Conservation (phyloP, 73 alveolate genomes). For the Halteria grandinella region DNA sequence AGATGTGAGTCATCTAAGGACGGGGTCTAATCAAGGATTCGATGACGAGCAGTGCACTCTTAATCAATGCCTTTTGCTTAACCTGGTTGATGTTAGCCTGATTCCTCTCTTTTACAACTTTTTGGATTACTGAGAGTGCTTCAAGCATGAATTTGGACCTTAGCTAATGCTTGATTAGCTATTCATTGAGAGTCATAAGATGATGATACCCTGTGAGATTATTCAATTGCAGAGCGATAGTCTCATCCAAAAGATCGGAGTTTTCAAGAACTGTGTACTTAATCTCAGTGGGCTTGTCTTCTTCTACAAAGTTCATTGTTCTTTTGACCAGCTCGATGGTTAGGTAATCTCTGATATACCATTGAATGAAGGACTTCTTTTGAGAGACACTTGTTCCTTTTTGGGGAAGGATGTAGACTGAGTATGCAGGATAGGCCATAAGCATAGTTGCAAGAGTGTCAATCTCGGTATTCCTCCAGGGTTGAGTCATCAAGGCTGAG, state of each 20-base stretch:
- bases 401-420: constrained; percentile 11
- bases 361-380: constrained; percentile 12
- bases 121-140: constrained; percentile 7
- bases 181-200: constrained; percentile 30
- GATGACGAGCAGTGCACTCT: not conserved
- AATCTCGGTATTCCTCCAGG: no score
- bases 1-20: not conserved
- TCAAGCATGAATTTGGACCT: constrained; percentile 32
- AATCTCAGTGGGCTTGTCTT: no score
- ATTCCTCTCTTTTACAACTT: constrained; percentile 1
- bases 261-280: no score
- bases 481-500: no score
- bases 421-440: constrained; percentile 29
- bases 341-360: constrained; percentile 16
- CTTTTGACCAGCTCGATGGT: not conserved
- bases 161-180: constrained; percentile 15
- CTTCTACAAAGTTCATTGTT: not conserved
- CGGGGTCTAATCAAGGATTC: constrained; percentile 13
- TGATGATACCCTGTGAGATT: constrained; percentile 30
- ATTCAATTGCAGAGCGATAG: no score
- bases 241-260: no score
- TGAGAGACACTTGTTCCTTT: no score
- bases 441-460: no score
- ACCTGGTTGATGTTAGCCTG: no score
- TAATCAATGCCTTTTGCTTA: no score